A percentile compares a stretch with the other conserved stretches of the same genome.
phyloP scores from a whole-genome alignment of 495 filamentous ascomycete genomes.

The Trichocladium uniseriatum region DNA sequence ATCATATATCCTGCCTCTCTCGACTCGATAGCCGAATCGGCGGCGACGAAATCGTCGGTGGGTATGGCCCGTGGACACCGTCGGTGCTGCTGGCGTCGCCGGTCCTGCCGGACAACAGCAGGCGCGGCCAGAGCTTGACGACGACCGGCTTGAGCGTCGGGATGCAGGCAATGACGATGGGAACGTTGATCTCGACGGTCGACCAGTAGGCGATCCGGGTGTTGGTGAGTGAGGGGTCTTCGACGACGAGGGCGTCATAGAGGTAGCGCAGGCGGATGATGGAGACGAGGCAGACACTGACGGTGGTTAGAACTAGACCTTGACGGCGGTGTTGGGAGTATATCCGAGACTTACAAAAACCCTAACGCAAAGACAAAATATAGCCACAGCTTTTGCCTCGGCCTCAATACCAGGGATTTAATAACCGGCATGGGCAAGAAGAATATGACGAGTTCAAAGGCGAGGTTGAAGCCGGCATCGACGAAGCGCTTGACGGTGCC shows the following conservation, averaged over 20 bases:
- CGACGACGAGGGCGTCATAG: conserved; percentile 15
- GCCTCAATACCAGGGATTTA: conserved; percentile 10
- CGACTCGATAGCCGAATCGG: too few species aligned
- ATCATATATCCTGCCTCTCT: too few species aligned
- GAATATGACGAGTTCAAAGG: conserved; percentile 25
- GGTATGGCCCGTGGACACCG: not conserved
- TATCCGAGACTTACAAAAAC: conserved; percentile 19
- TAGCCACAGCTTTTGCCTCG: conserved; percentile 17
- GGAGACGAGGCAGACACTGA: conserved; percentile 24
- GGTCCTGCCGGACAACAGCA: not conserved
- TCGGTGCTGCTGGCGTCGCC: not conserved
- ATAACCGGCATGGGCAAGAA: conserved; percentile 25
- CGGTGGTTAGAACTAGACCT: too few species aligned
- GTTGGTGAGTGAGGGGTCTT: not conserved
- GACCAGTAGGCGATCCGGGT: conserved; percentile 20
- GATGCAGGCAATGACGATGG: conserved; percentile 26
- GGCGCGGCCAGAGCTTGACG: conserved; percentile 1
- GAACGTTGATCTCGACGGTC: conserved; percentile 24
- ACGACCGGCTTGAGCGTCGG: conserved; percentile 22
- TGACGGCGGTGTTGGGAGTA: not conserved
- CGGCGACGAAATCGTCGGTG: not conserved
- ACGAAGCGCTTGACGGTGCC: not conserved
- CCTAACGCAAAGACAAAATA: conserved; percentile 13
- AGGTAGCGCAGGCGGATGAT: conserved; percentile 18
- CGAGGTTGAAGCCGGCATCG: conserved; percentile 14